Base-by-base conservation (phyloP, 2,329 filamentous ascomycete species). In the Aureobasidium namibiae region DNA sequence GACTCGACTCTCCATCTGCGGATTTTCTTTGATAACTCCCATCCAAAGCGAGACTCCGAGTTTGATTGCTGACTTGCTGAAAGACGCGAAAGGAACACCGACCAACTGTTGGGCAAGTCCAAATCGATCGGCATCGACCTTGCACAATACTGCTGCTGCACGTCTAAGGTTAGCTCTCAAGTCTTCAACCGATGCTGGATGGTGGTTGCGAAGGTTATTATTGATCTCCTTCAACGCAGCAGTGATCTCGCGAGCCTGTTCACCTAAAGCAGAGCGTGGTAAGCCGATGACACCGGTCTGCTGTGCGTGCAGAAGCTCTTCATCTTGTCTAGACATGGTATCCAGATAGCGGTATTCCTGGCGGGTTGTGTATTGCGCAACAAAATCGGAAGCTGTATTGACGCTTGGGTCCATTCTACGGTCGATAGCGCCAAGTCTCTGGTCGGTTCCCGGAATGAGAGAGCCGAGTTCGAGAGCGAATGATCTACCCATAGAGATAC, bases 31-130 rank as follows among this genome's bases (percentile, higher is more conserved):
- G 68, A 97, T 95, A 14, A 97, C 89, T 26, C 94, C 94, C 62
- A 96, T 84, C 94, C 94, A 99, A 7, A 99, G 78, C 4, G 94
- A 96, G 36, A 96, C 88, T 6, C 94, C 95, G 53, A 97, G 83
- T 70, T 96, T 95, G 70, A 99, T 94, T 1, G 92, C 94, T 68
- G 95, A 89, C 71, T 95, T 96, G 5, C 88, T 95, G 71, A 99
- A 97, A 48, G 96, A 83, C 41, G 84, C 83, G 72, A 99, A 99
- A 0, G 94, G 95, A 62, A 99, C 94, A 65, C 84, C 87, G 63
- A 99, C 92, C 16, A 99, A 80, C 68, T 95, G 88, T 68, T 92
- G 89, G 13, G 90, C 85, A 59, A 96, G 86, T 1, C 88, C 83
- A 60, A 87, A 87, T 68, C 92, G 87, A 62, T 91, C 87, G 45